Evolutionary conservation across 2,329 filamentous ascomycete species (phyloP), one percentile per base, ranked within the genome.

Genomic region (Didymosphaeria variabile): DNA sequence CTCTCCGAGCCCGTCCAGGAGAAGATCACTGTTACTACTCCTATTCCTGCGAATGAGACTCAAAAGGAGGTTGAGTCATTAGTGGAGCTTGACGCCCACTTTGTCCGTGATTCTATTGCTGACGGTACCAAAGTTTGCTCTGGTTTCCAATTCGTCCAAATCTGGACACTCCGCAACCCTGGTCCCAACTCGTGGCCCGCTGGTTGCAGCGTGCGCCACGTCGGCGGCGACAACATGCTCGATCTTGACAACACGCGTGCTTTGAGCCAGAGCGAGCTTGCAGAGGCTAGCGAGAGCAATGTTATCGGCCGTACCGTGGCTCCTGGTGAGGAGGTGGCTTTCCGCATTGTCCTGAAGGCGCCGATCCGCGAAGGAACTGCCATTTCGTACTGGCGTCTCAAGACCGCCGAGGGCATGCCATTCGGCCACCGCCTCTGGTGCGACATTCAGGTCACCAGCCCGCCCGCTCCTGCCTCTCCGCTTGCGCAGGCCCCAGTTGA

Each of bases 391-490:
- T 99, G 95, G 95, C 93, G 94, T 64, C 83, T 99, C 67, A 96
- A 94, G 70, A 89, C 92, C 61, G 85, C 88, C 8, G 89, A 92
- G 59, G 94, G 94, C 26, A 83, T 86, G 66, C 91, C 92, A 66
- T 97, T 98, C 67, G 95, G 95, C 42, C 92, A 97, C 81, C 91
- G 93, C 72, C 84, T 99, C 51, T 99, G 94, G 94, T 97, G 94
- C 75, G 93, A 98, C 67, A 88, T 99, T 65, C 86, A 88, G 54
- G 92, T 97, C 59, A 67, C 81, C 45, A 60, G 63, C 26, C 63
- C 69, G 31, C 57, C 68, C 0, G 40, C 47, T 31, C 63, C 65
- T 34, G 57, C 62, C 42, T 64, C 66, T 38, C 45, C 60, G 42
- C 49, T 64, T 53, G 21, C 52, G 40, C 57, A 59, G 12, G 46